phyloP scores from a whole-genome alignment of 345 rosid species.

The Lenwebbia sp. region DNA sequence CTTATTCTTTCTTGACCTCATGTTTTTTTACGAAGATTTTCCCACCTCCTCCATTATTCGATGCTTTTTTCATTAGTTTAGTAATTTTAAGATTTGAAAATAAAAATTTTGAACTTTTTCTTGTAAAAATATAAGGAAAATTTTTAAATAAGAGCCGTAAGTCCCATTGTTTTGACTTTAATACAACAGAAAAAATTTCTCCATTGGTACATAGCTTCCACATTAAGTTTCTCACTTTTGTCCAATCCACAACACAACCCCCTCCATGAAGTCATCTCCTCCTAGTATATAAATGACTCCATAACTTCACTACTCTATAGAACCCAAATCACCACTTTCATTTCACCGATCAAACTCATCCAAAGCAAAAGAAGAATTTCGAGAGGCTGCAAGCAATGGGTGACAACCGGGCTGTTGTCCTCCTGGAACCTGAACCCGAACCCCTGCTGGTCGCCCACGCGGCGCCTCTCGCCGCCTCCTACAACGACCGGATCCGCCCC shows the following conservation, averaged over 20 bases:
- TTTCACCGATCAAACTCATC: neutral
- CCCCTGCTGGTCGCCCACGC: neutral
- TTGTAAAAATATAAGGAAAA: neutral
- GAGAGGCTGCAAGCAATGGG: neutral
- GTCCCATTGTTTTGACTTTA: neutral
- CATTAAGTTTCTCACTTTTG: neutral
- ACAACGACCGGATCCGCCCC: slow-evolving; percentile 34
- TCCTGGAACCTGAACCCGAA: neutral
- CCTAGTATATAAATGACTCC: neutral
- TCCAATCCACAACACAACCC: neutral
- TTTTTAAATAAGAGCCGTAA: too few relatives aligned
- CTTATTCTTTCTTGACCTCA: neutral
- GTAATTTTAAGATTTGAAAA: neutral
- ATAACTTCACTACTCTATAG: neutral
- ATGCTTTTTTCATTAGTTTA: neutral
- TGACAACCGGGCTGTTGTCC: neutral
- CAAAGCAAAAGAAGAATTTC: neutral
- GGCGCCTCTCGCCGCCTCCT: slow-evolving; percentile 7
- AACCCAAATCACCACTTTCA: neutral
- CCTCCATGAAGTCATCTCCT: neutral
- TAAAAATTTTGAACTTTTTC: neutral
- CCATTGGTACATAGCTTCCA: neutral
- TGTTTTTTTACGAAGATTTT: neutral
- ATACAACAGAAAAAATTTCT: neutral
- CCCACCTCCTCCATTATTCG: neutral